These are phyloP conservation scores for Cyberlindnera amylophila DNA, from an alignment of 805 yeast species.

Conservation along the genomic window DNA sequence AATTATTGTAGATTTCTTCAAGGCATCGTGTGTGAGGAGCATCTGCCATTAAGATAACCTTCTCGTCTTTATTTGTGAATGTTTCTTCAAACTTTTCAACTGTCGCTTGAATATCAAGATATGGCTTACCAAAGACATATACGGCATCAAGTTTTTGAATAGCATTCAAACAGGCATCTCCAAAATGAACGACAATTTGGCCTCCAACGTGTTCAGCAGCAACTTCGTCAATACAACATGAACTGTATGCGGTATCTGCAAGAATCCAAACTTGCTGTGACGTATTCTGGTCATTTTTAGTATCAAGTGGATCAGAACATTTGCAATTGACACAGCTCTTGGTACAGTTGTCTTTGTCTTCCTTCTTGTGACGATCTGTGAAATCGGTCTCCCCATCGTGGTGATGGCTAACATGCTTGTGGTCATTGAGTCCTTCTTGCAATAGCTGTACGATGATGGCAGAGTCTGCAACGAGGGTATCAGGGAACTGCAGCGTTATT, in stretches of 20 bases:
- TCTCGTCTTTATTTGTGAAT: conserved; percentile 38
- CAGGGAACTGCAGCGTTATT: conserved; percentile 90
- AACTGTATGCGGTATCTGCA: conserved; percentile 93
- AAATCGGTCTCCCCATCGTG: conserved; percentile 7
- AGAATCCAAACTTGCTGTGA: conserved; percentile 63
- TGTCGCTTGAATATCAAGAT: conserved; percentile 40
- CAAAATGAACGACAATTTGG: conserved; percentile 86
- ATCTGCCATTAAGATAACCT: conserved; percentile 69
- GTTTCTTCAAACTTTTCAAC: conserved; percentile 37
- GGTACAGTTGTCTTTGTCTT: conserved; percentile 18
- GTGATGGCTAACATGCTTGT: not conserved
- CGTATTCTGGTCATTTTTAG: not conserved
- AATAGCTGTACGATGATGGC: conserved; percentile 59
- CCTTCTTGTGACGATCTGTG: conserved; percentile 2
- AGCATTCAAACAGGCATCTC: conserved; percentile 89
- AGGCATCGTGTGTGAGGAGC: conserved; percentile 57
- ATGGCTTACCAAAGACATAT: conserved; percentile 74
- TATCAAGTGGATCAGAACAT: conserved; percentile 23
- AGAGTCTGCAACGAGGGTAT: conserved; percentile 71
- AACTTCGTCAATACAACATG: conserved; percentile 95
- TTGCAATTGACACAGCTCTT: conserved; percentile 22
- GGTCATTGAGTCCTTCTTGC: conserved; percentile 30
- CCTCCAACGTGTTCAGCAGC: conserved; percentile 92
- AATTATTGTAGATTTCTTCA: conserved; percentile 32
- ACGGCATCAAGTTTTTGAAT: conserved; percentile 69